Evolutionary conservation across 2,329 filamentous ascomycete genomes (phyloP).

Genomic region (Fusarium udum): DNA sequence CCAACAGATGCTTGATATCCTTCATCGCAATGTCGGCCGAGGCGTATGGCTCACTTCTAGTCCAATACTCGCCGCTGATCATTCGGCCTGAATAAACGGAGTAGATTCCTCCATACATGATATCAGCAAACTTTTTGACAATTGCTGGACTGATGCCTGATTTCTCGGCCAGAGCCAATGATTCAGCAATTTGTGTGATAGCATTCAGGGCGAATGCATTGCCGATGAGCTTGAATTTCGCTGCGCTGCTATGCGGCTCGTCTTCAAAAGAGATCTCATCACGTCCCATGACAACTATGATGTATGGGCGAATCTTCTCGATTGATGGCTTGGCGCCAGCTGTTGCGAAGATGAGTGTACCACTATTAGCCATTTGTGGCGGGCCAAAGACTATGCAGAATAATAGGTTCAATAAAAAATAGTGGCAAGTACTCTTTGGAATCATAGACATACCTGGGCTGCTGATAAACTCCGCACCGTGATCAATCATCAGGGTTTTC

Average conservation of each 20-base stretch:
- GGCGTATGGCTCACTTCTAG: not conserved
- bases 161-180: not conserved
- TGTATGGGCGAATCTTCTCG: rapidly evolving
- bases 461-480: not conserved
- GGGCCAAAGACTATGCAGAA: not conserved
- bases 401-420: too few relatives aligned
- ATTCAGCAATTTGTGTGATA: not conserved
- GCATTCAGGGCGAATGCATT: not conserved
- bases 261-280: not conserved
- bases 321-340: not conserved
- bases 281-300: not conserved
- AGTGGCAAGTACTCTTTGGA: too few relatives aligned
- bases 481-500: not conserved
- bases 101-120: not conserved
- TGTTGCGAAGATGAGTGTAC: not conserved
- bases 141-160: not conserved
- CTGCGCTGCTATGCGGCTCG: rapidly evolving
- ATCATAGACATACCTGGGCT: not conserved
- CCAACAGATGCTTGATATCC: not conserved
- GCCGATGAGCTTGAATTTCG: not conserved
- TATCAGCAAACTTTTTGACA: not conserved
- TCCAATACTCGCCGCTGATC: not conserved
- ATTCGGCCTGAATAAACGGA: not conserved
- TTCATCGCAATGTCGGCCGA: not conserved
- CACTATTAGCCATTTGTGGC: not conserved